These are phyloP conservation scores for Pseudonitzschia delicatissima DNA, from an alignment of 108 stramenopile species.

Conservation along the genomic window DNA sequence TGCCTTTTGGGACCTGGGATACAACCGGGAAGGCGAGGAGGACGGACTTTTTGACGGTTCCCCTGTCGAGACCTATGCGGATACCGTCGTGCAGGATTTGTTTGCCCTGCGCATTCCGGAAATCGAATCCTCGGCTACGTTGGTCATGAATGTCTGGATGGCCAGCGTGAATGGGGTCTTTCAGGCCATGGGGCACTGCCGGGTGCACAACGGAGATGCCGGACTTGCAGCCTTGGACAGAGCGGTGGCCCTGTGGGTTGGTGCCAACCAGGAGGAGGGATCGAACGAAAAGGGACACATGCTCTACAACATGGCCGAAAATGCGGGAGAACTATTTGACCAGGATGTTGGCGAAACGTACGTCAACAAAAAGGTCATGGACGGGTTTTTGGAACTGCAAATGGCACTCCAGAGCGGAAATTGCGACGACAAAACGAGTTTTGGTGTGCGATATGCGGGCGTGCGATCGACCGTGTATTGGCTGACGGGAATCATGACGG, in stretches of 20 bases:
- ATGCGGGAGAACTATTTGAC: constrained; percentile 43
- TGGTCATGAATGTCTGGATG: constrained; percentile 75
- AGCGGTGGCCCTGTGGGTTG: constrained; percentile 76
- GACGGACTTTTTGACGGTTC: constrained; percentile 55
- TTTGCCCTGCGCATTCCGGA: constrained; percentile 32
- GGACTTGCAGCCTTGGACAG: constrained; percentile 47
- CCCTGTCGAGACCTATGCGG: constrained; percentile 46
- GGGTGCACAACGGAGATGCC: constrained; percentile 11
- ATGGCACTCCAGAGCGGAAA: neutral
- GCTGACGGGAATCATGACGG: constrained; percentile 49
- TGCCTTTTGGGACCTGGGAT: constrained; percentile 57
- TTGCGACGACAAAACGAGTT: constrained; percentile 11
- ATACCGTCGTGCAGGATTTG: constrained; percentile 57
- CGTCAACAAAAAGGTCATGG: constrained; percentile 55
- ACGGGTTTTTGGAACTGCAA: constrained; percentile 40
- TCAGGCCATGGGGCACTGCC: constrained; percentile 46
- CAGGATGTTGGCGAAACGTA: constrained; percentile 40
- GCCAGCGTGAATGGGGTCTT: constrained; percentile 55
- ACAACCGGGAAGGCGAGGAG: constrained; percentile 40
- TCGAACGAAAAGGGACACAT: constrained; percentile 46
- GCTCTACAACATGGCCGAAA: constrained; percentile 64
- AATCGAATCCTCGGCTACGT: constrained; percentile 47
- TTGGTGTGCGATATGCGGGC: constrained; percentile 24
- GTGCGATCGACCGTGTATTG: constrained; percentile 34
- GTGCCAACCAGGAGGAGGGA: constrained; percentile 51